Evolutionary conservation across 176 grass and related monocot species (phyloP), one percentile per base, ranked within the genome.

Genomic region (Zizania latifolia): DNA sequence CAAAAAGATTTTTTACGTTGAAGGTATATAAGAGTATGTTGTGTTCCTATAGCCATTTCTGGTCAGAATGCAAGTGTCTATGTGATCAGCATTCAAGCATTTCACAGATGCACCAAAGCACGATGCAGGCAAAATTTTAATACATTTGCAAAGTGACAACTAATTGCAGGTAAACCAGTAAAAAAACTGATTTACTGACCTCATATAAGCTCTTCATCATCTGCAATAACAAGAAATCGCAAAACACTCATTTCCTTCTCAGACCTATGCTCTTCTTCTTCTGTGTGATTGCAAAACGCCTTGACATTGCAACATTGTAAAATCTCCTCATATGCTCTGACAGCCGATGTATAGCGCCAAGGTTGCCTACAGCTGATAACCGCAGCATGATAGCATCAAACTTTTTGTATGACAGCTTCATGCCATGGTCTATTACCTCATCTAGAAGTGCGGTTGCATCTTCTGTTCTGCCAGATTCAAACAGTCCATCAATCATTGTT

Each of bases 261-360:
- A 84, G 60, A 37, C 89, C 88, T 40, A 94, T 90, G 71, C 91
- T 85, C 84, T 88, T 92, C 89, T 90, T 98, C 84, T 94, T 98
- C 31, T 98, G 89, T 3, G 83, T 92, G 54, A 98, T 85, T 5
- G 86, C 89, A 82, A 89, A 94, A 46, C 86, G 84, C 16, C 91
- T 92, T 26, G 89, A 90, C 91, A 94, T 98, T 4, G 91, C 95
- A 60, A 89, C 82, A 84, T 94, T 98, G 72, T 98, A 94, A 71
- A 98, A 98, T 71, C 34, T 91, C 64, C 89, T 90, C 91, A 98
- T 98, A 77, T 98, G 91, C 41, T 92, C 89, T 1, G 95, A 98
- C 39, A 98, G 65, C 70, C 72, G 77, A 84, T 98, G 86, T 78
- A 98, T 98, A 0, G 75, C 84, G 2, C 51, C 81, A 22, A 98